Percentiles rank a stretch among this genome's conserved stretches.
Conservation (phyloP, 768 basidiomycete genomes). For the Kockovaella imperatae region DNA sequence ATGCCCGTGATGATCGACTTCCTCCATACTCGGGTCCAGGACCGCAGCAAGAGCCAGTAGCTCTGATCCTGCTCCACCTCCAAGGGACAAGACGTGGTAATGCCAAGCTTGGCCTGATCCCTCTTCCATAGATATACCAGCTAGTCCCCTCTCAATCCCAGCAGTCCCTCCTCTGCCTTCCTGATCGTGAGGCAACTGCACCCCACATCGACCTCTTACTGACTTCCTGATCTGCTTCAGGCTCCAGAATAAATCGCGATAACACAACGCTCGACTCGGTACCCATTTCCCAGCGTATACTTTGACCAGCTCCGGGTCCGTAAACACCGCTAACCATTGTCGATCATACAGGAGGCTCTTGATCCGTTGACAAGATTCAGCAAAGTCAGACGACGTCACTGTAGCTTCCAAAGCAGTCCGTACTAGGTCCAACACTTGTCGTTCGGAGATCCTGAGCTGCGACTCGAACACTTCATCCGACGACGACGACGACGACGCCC, state of each 20-base stretch:
- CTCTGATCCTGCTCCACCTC: slow-evolving; percentile 43
- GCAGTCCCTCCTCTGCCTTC: slow-evolving; percentile 2
- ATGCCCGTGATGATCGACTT: too few species aligned
- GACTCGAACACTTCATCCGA: too few species aligned
- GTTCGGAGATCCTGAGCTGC: too few species aligned
- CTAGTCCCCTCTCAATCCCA: slow-evolving; percentile 2
- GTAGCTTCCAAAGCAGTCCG: slow-evolving; percentile 17
- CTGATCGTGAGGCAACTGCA: neutral
- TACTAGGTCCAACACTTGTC: slow-evolving; percentile 30
- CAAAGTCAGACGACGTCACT: slow-evolving; percentile 20
- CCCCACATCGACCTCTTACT: neutral
- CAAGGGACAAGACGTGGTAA: slow-evolving; percentile 36
- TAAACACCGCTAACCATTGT: slow-evolving; percentile 42
- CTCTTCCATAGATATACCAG: neutral
- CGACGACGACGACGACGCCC: too few species aligned
- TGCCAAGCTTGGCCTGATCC: too few species aligned
- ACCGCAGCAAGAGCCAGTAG: slow-evolving; percentile 33
- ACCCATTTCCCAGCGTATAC: slow-evolving; percentile 44
- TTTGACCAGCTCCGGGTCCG: slow-evolving; percentile 22
- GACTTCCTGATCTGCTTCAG: slow-evolving; percentile 6
- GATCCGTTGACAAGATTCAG: slow-evolving; percentile 31
- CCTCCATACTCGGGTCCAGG: too few species aligned
- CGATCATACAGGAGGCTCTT: slow-evolving; percentile 39
- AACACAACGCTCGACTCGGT: slow-evolving; percentile 38
- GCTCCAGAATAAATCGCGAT: slow-evolving; percentile 33